Base-by-base conservation (phyloP, 2,329 filamentous ascomycete genomes). In the Pseudogymnoascus sp. region DNA sequence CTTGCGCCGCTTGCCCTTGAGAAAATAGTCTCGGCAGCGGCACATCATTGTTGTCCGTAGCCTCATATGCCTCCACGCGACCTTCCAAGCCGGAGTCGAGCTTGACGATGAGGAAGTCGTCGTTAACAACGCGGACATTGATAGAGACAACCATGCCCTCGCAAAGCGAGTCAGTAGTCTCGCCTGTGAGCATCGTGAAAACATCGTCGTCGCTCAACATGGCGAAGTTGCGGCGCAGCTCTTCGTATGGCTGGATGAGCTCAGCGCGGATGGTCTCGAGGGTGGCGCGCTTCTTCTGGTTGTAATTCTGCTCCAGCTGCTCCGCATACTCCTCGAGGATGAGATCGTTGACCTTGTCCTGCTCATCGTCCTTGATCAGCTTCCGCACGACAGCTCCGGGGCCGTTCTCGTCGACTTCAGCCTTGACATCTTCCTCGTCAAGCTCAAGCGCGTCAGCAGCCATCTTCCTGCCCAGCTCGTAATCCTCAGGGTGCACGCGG, bases 401-500 rank as follows among this genome's bases (percentile, higher is more conserved):
- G 0, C 94, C 94, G 66, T 92, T 91, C 71, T 97, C 91, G 67
- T 96, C 91, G 4, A 89, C 89, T 76, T 97, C 92, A 1, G 90
- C 91, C 75, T 96, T 95, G 72, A 99, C 91, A 70, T 99, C 94
- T 78, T 99, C 94, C 76, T 99, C 94, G 69, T 99, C 94, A 68
- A 99, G 82, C 73, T 97, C 93, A 58, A 99, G 80, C 14, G 94
- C 94, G 79, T 99, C 94, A 3, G 94, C 94, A 19, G 94, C 94
- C 88, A 99, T 97, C 77, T 99, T 99, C 69, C 93, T 90, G 59
- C 92, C 94, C 65, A 99, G 87, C 69, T 99, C 94, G 75, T 99
- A 99, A 73, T 99, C 94, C 78, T 99, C 94, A 1, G 94, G 94
- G 71, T 99, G 94, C 16, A 99, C 92, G 78, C 94, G 90, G 55